Conservation (phyloP, 192 early-diverging fungal genomes). For the Glomus cerebriforme region DNA sequence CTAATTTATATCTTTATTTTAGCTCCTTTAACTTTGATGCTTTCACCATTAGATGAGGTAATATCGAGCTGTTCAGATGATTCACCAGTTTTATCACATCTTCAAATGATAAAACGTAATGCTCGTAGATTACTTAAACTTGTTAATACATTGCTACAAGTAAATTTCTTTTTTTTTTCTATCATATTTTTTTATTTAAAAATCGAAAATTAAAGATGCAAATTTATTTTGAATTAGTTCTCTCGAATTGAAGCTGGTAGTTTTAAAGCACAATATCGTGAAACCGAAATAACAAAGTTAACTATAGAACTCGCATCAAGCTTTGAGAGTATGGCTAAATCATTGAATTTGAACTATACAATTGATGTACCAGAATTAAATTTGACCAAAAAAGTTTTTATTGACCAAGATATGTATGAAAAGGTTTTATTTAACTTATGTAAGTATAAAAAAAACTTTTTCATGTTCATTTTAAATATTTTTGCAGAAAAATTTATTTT, state of each 20-base stretch:
- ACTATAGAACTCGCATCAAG: slow-evolving; percentile 52
- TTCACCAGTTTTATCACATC: slow-evolving; percentile 26
- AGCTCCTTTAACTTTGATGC: slow-evolving; percentile 59
- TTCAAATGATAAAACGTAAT: slow-evolving; percentile 55
- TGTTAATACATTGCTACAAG: slow-evolving; percentile 58
- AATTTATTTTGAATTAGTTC: background rate
- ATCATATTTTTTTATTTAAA: background rate
- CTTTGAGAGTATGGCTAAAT: slow-evolving; percentile 46
- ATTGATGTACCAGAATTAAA: slow-evolving; percentile 31
- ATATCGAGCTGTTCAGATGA: slow-evolving; percentile 34
- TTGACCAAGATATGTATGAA: slow-evolving; percentile 27
- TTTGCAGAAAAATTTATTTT: background rate
- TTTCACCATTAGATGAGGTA: slow-evolving; percentile 56
- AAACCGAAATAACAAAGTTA: slow-evolving; percentile 48
- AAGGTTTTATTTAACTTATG: slow-evolving; percentile 31
- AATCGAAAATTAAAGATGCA: background rate
- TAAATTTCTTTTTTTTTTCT: background rate
- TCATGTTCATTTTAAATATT: background rate
- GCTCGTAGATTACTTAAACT: slow-evolving; percentile 56
- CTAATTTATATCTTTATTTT: background rate
- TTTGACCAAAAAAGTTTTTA: background rate
- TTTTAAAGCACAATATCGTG: slow-evolving; percentile 45
- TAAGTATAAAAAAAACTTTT: slow-evolving; percentile 8
- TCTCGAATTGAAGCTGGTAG: slow-evolving; percentile 7
- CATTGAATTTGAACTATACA: slow-evolving; percentile 42